Percentiles rank a stretch among this genome's conserved stretches.
phyloP scores from a whole-genome alignment of 352 stramenopile species.

The Globisporangium camurandrum region DNA sequence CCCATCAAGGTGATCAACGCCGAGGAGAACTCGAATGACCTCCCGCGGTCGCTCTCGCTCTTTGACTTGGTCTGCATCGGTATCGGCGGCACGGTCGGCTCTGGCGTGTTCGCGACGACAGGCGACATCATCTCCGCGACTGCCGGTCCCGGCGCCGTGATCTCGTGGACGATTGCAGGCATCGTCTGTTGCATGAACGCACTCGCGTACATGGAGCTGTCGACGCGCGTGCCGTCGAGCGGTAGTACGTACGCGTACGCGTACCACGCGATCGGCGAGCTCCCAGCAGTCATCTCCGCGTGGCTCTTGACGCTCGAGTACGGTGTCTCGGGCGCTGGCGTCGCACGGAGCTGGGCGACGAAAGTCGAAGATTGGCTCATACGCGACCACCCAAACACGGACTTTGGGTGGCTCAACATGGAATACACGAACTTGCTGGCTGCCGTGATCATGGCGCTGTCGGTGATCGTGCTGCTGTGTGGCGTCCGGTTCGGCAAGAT shows the following conservation, averaged over 20 bases:
- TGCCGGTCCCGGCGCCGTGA: slow-evolving; percentile 68
- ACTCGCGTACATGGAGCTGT: slow-evolving; percentile 88
- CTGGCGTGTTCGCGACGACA: slow-evolving; percentile 87
- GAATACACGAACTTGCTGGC: slow-evolving; percentile 51
- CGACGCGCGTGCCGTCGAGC: slow-evolving; percentile 78
- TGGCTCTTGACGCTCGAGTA: slow-evolving; percentile 92
- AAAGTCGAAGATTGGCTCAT: slow-evolving; percentile 79
- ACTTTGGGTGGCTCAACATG: slow-evolving; percentile 53
- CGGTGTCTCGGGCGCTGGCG: slow-evolving; percentile 80
- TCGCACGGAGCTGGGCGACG: slow-evolving; percentile 88
- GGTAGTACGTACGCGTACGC: slow-evolving; percentile 91
- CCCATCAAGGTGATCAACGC: slow-evolving; percentile 67
- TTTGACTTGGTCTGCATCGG: slow-evolving; percentile 90
- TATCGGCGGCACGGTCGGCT: slow-evolving; percentile 89
- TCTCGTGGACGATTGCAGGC: slow-evolving; percentile 81
- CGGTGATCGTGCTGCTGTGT: slow-evolving; percentile 64
- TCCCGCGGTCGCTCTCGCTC: slow-evolving; percentile 64
- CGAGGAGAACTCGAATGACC: slow-evolving; percentile 59
- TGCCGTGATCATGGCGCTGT: slow-evolving; percentile 63
- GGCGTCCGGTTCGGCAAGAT: slow-evolving; percentile 86
- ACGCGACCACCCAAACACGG: slow-evolving; percentile 27
- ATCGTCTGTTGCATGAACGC: slow-evolving; percentile 75
- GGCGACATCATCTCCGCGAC: slow-evolving; percentile 65
- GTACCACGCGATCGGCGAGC: slow-evolving; percentile 90
- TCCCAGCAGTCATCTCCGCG: slow-evolving; percentile 85